Conservation (phyloP, 306 rosid genomes). For the Cucurbita moschata region DNA sequence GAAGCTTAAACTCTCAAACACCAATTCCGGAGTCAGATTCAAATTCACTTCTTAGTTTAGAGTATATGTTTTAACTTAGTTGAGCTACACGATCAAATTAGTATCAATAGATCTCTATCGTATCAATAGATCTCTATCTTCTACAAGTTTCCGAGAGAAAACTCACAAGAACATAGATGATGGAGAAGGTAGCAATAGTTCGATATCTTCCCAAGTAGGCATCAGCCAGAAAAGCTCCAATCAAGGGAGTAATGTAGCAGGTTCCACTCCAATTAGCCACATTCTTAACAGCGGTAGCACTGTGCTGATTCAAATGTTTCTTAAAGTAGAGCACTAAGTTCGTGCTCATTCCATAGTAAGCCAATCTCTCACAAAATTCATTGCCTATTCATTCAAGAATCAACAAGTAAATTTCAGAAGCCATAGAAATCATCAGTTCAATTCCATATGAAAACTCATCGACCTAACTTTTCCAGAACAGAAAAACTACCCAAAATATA, state of each 20-base stretch:
- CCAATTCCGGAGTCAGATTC: too few relatives aligned
- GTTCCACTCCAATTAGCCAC: conserved; percentile 9
- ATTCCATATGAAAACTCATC: neutral
- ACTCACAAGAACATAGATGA: conserved; percentile 6
- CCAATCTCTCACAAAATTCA: conserved; percentile 10
- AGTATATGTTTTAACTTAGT: too few relatives aligned
- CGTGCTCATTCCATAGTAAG: conserved; percentile 8
- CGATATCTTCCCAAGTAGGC: conserved; percentile 11
- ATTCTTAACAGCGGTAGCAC: conserved; percentile 7
- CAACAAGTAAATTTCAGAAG: neutral
- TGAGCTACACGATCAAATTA: neutral
- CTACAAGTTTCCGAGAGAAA: neutral
- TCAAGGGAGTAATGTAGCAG: conserved; percentile 7
- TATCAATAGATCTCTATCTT: neutral
- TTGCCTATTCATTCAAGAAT: neutral
- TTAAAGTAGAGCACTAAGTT: conserved; percentile 5
- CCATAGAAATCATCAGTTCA: neutral
- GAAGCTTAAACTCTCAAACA: neutral
- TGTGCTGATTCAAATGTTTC: conserved; percentile 1
- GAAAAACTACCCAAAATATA: neutral
- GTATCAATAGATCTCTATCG: too few relatives aligned
- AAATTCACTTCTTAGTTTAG: too few relatives aligned
- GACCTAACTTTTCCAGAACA: neutral
- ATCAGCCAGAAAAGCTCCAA: conserved; percentile 11
- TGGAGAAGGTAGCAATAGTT: conserved; percentile 10